Conservation (phyloP, 1,284 basidiomycete genomes). For the Ceratobasidium theobromae region DNA sequence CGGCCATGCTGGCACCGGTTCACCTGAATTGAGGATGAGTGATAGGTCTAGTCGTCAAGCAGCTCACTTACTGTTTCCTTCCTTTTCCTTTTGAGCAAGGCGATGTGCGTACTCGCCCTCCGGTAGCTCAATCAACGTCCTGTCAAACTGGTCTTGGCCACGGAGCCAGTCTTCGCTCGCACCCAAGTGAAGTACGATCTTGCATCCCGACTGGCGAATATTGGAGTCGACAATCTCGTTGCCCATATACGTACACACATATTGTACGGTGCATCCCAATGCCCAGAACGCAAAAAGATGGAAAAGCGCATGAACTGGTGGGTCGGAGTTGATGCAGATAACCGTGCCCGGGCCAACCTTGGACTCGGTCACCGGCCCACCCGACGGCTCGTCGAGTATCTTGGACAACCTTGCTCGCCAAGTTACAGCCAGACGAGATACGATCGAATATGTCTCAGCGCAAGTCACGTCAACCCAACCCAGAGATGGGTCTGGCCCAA, state of each 20-base stretch:
- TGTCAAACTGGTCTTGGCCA: not conserved
- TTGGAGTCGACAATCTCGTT: not conserved
- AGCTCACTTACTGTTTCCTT: not conserved
- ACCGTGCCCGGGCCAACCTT: constrained; percentile 1
- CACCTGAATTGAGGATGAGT: not conserved
- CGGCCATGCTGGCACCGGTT: not conserved
- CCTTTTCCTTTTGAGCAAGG: not conserved
- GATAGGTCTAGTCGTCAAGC: not conserved
- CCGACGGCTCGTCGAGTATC: not conserved
- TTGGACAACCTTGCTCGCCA: not conserved
- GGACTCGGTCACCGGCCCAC: not conserved
- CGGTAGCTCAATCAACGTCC: not conserved
- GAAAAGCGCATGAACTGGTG: not conserved
- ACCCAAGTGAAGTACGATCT: not conserved
- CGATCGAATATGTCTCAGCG: not conserved
- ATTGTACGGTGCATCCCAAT: constrained; percentile 10
- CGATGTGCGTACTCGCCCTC: not conserved
- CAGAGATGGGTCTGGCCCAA: not conserved
- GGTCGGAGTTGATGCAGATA: not conserved
- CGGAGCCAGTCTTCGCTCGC: not conserved
- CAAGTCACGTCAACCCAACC: constrained; percentile 1
- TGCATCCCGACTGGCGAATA: not conserved
- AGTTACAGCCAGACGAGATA: not conserved
- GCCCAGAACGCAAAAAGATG: constrained; percentile 14
- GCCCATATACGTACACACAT: not conserved